Percentiles rank a stretch among this genome's conserved stretches.
These are phyloP conservation scores for Brassica rapa DNA, from an alignment of 345 rosid genomes.

Conservation along the genomic window DNA sequence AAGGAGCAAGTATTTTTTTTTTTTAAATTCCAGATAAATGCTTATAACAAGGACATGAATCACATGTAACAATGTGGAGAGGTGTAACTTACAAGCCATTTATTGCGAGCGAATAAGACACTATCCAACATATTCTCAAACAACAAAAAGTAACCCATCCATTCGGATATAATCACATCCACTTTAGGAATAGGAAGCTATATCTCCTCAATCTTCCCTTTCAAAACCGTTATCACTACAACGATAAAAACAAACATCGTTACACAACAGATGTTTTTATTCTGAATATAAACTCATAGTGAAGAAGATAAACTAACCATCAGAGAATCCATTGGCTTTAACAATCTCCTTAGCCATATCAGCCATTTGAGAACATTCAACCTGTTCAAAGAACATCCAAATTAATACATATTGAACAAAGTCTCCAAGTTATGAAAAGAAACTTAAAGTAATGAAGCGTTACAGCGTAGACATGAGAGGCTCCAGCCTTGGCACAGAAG, in stretches of 20 bases:
- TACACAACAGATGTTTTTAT: neutral
- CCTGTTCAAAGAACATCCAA: conserved; percentile 46
- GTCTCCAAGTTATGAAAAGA: neutral
- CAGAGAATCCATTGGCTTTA: conserved; percentile 32
- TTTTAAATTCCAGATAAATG: too few species aligned
- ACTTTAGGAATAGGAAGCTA: conserved; percentile 56
- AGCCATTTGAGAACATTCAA: conserved; percentile 94
- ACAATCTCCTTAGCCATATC: conserved; percentile 88
- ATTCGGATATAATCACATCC: conserved; percentile 78
- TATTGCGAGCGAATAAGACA: conserved; percentile 87
- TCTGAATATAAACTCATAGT: neutral
- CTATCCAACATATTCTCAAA: conserved; percentile 93
- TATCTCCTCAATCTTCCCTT: conserved; percentile 94
- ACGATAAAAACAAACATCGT: conserved; percentile 6
- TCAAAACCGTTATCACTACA: conserved; percentile 87
- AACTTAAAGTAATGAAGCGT: neutral
- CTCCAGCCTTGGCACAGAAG: conserved; percentile 75
- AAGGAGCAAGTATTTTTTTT: too few species aligned
- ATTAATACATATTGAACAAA: neutral
- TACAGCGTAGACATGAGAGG: conserved; percentile 84
- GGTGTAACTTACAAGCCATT: conserved; percentile 86
- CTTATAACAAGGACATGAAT: too few species aligned
- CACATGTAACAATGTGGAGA: neutral
- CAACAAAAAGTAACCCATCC: conserved; percentile 98
- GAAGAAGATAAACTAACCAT: conserved; percentile 47